Conservation (phyloP, 1,284 basidiomycete genomes). For the Serendipita sp. region DNA sequence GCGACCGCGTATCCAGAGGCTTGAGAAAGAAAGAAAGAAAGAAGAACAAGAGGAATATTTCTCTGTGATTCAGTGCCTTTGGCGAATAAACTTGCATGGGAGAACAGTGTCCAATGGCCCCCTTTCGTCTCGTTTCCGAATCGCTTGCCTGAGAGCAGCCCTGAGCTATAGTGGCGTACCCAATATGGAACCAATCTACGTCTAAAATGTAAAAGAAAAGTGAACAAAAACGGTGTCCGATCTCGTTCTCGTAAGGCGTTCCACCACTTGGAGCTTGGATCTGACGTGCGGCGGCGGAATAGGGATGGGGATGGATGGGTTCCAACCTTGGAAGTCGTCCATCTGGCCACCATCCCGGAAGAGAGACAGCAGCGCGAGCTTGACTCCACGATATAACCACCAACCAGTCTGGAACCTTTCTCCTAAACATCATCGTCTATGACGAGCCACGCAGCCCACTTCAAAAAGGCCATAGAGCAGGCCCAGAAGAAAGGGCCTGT, state of each 20-base stretch:
- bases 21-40: not conserved
- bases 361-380: too few species aligned
- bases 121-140: not conserved
- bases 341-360: too few species aligned
- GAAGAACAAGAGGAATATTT: not conserved
- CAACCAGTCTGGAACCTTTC: not conserved
- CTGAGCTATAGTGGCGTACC: not conserved
- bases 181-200: too few species aligned
- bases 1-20: not conserved
- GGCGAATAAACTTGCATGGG: too few species aligned
- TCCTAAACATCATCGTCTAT: constrained; percentile 1
- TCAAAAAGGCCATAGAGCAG: constrained; percentile 61
- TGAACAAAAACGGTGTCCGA: too few species aligned
- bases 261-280: too few species aligned
- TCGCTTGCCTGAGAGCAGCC: not conserved
- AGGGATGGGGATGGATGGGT: too few species aligned
- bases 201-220: too few species aligned
- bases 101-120: not conserved
- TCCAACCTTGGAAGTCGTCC: too few species aligned
- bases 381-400: not conserved
- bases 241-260: too few species aligned
- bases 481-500: constrained; percentile 50
- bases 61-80: too few species aligned
- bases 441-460: constrained; percentile 30
- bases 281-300: too few species aligned